Evolutionary conservation across 2,329 filamentous ascomycete species (phyloP).

Genomic region (Dryadomyces quercivorus): DNA sequence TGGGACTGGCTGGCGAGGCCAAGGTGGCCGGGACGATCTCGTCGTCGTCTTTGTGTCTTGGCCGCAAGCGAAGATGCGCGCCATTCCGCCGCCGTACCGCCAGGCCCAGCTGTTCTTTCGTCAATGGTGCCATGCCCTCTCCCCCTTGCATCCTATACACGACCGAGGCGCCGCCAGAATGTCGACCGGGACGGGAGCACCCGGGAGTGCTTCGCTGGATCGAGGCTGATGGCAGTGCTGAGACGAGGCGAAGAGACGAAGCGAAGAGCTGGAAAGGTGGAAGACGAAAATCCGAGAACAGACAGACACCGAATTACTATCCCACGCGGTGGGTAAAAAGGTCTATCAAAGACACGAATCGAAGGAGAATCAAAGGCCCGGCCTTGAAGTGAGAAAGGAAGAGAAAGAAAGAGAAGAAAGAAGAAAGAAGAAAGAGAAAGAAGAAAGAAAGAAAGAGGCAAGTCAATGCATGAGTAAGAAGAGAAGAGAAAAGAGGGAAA

Average conservation of each 20-base stretch:
- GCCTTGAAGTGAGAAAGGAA: conserved; percentile 11
- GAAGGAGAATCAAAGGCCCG: conserved; percentile 12
- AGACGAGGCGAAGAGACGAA: no score
- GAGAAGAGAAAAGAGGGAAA: background rate
- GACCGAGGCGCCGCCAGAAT: conserved; percentile 10
- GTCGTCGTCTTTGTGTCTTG: background rate
- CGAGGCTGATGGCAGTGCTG: no score
- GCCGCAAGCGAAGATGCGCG: background rate
- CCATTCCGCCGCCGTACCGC: conserved; percentile 10
- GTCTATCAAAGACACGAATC: background rate
- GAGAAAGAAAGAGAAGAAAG: conserved; percentile 5
- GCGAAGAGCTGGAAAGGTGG: background rate
- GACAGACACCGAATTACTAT: background rate
- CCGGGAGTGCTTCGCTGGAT: conserved; percentile 3
- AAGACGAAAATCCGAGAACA: background rate
- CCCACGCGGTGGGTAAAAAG: background rate
- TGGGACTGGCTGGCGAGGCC: no score
- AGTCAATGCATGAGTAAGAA: conserved; percentile 1
- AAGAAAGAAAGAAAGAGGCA: conserved; percentile 4
- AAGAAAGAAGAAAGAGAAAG: background rate
- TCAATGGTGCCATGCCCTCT: conserved; percentile 18
- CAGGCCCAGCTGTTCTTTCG: conserved; percentile 2
- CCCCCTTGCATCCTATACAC: conserved; percentile 14
- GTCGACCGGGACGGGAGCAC: conserved; percentile 3
- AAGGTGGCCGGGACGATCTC: no score